Base-by-base conservation (phyloP, 306 rosid species). In the Castanea mollissima region DNA sequence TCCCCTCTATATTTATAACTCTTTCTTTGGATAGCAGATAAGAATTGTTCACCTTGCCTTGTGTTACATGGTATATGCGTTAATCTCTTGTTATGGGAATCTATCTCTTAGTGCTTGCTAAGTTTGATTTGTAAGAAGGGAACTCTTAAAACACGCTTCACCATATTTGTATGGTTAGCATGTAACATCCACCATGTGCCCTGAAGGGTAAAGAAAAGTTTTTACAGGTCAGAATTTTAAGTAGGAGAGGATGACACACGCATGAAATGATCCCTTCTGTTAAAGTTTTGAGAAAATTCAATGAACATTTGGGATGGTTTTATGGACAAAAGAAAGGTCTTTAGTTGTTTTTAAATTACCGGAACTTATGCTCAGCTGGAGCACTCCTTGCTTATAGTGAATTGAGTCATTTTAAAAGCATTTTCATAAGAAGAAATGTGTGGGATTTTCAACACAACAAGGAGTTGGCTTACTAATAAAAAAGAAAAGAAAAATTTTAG, bases 21-120 rank as follows among this genome's bases (percentile, higher is more conserved):
- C 4, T 19, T 35, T 6, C 25, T 8, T 63, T 13, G 69, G 31
- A 35, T 16, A 25, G 65, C 72, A 71, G 46, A 71, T 67, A 78
- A 70, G 32, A 71, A 32, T 34, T 80, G 75, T 15, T 79, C 52
- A 59, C 72, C 78, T 65, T 27, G 57, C 64, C 69, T 5, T 3
- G 23, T 31, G 23, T 15, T 64, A 31, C 19, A 4, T 64, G 32
- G 29, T 62, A 14, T 31, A 31, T 10, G 18, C 32, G 31, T 15
- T 16, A 4, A 31, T 64, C 1, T 6, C 70, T 64, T 16, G 21
- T 64, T 64, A 64, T 64, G 70, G 41, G 5, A 64, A 9, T 64
- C 46, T 60, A 60, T 60, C 68, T 14, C 4, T 60, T 27, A 21
- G 65, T 25, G 27, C 27, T 25, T 59, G 29, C 31, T 20, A 59